Evolutionary conservation across 495 filamentous ascomycete genomes (phyloP).

Genomic region (Pyronema omphalodes): DNA sequence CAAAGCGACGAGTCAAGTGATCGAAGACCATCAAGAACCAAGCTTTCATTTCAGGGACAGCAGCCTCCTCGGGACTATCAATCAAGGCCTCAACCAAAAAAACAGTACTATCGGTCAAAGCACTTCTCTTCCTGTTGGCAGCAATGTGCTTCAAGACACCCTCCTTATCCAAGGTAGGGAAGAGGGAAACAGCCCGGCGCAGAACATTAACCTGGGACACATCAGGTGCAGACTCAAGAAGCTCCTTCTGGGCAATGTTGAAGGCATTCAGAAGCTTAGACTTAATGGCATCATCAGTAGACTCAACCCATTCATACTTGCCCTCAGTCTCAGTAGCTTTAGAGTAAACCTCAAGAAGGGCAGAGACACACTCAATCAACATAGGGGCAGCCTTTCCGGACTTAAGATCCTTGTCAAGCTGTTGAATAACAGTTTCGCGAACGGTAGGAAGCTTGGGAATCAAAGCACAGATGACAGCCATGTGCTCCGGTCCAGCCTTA

Average conservation of each 20-base stretch:
- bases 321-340: background rate
- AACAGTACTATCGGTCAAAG: constrained; percentile 11
- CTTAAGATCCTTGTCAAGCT: constrained; percentile 2
- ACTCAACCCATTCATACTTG: constrained; percentile 10
- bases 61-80: background rate
- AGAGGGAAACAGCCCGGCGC: constrained; percentile 10
- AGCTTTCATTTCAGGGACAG: constrained; percentile 9
- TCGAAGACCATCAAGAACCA: constrained; percentile 21
- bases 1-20: constrained; percentile 21
- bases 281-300: background rate
- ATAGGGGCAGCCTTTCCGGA: background rate
- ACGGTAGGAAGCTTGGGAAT: constrained; percentile 12
- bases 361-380: constrained; percentile 8
- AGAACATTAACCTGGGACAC: constrained; percentile 10
- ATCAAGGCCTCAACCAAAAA: constrained; percentile 12
- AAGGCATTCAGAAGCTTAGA: constrained; percentile 11
- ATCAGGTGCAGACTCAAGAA: constrained; percentile 10
- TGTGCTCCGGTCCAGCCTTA: background rate
- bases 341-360: constrained; percentile 14
- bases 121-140: constrained; percentile 12
- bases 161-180: constrained; percentile 10
- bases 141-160: constrained; percentile 10
- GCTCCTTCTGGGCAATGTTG: constrained; percentile 5
- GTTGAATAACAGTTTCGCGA: constrained; percentile 4
- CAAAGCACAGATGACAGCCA: constrained; percentile 13